These are phyloP conservation scores for Parietaria judaica DNA, from an alignment of 306 rosid species.

Conservation along the genomic window DNA sequence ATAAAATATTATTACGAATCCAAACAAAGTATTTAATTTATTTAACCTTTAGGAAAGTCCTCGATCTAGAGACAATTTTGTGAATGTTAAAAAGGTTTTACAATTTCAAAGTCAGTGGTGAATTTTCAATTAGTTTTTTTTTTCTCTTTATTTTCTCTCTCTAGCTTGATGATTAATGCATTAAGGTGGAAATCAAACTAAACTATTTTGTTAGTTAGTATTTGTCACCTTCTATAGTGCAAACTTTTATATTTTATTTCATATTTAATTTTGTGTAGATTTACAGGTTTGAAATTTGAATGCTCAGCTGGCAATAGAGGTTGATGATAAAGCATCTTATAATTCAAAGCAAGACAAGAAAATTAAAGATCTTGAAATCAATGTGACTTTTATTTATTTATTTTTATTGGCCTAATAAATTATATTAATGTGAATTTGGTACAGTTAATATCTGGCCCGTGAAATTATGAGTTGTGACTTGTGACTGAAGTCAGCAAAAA, in stretches of 20 bases:
- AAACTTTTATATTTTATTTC: neutral
- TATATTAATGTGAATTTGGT: neutral
- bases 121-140: no score
- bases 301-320: conserved; percentile 12
- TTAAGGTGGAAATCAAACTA: no score
- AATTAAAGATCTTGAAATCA: neutral
- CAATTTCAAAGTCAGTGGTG: no score
- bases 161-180: no score
- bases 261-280: neutral
- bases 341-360: neutral
- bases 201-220: neutral
- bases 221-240: neutral
- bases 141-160: no score
- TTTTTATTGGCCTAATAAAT: neutral
- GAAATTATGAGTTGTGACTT: conserved; percentile 7
- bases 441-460: neutral
- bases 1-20: no score
- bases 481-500: neutral
- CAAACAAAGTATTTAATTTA: no score
- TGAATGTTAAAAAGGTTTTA: no score
- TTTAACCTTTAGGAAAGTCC: no score
- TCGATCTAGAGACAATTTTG: no score
- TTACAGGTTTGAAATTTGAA: neutral
- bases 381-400: neutral
- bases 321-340: conserved; percentile 1